Percentiles rank a stretch among this genome's conserved stretches.
Evolutionary conservation across 192 early-diverging fungal species (phyloP).

Genomic region (Linnemannia hyalina): DNA sequence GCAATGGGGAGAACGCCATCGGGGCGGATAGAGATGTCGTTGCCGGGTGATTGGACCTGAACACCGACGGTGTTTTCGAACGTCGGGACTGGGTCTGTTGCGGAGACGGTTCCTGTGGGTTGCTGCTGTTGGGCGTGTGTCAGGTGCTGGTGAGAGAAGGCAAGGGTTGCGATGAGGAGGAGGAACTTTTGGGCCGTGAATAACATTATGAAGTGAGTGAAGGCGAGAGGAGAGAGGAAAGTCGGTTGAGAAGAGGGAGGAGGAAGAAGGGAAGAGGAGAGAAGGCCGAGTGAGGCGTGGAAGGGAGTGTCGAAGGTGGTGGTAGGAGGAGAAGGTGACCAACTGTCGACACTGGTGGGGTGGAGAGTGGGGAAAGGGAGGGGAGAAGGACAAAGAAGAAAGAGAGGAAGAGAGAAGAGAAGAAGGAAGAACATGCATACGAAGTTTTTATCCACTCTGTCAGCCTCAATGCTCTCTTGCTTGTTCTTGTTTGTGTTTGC

Average conservation of each 20-base stretch:
- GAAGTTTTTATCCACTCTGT: background rate
- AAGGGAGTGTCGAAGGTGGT: background rate
- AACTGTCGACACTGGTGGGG: background rate
- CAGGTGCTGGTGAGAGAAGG: background rate
- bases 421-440: background rate
- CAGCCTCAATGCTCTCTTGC: background rate
- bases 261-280: background rate
- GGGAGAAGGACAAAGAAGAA: background rate
- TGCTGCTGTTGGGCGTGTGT: background rate
- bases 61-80: conserved; percentile 16
- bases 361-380: background rate
- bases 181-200: background rate
- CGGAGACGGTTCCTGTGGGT: background rate
- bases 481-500: background rate
- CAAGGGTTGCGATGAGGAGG: background rate
- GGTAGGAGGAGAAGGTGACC: background rate
- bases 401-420: background rate
- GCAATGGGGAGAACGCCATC: background rate
- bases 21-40: conserved; percentile 7
- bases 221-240: background rate
- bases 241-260: background rate
- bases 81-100: background rate
- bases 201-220: background rate
- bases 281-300: background rate
- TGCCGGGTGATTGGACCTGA: background rate